Evolutionary conservation across 2,329 filamentous ascomycete genomes (phyloP).

Genomic region (Phialophora macrospora): DNA sequence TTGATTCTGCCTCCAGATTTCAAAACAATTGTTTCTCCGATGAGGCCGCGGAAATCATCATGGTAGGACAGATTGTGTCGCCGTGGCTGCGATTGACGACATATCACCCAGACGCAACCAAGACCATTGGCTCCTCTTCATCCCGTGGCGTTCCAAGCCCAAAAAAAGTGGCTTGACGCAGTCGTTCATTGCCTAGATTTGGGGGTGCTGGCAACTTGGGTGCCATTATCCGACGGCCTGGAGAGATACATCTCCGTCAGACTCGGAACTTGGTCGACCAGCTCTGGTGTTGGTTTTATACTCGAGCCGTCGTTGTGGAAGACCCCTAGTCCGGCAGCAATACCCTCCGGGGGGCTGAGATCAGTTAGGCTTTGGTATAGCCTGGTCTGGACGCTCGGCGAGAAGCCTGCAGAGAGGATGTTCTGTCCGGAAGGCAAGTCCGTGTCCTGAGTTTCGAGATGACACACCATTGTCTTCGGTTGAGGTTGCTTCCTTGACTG

Average conservation of each 20-base stretch:
- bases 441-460: conserved; percentile 5
- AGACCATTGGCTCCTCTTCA: neutral
- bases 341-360: conserved; percentile 17
- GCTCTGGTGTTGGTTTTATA: conserved; percentile 26
- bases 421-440: conserved; percentile 19
- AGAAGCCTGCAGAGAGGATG: conserved; percentile 27
- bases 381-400: conserved; percentile 26
- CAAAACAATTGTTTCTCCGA: neutral
- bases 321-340: conserved; percentile 26
- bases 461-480: conserved; percentile 33
- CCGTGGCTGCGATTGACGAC: neutral
- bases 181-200: neutral
- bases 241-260: conserved; percentile 24
- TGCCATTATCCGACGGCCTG: neutral
- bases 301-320: conserved; percentile 20
- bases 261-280: conserved; percentile 19
- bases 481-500: conserved; percentile 30
- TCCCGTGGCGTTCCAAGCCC: neutral
- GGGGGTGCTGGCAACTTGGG: neutral
- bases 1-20: neutral
- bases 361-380: conserved; percentile 31
- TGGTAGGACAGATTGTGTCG: neutral
- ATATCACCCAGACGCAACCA: neutral
- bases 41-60: neutral
- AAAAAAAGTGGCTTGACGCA: neutral